These are phyloP conservation scores for Vitis amurensis DNA, from an alignment of 164 flowering plant species.

Conservation along the genomic window DNA sequence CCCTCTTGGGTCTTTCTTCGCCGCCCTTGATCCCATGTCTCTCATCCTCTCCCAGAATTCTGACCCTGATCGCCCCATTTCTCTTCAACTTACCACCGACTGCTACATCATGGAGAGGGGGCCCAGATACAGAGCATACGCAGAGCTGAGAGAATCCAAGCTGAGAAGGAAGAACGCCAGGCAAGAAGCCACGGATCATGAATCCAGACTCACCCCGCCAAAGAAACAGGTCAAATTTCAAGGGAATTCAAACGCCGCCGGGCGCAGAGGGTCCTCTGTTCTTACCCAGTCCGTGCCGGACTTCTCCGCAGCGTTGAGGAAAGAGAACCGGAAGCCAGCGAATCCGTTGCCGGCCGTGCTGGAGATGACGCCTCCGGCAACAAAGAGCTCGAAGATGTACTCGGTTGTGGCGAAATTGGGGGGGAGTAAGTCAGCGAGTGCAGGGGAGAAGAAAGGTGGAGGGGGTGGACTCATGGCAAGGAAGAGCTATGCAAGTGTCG, in stretches of 20 bases:
- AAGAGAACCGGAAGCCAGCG: constrained; percentile 70
- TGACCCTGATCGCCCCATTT: constrained; percentile 9
- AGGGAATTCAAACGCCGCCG: not conserved
- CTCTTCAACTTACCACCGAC: constrained; percentile 27
- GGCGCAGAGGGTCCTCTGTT: constrained; percentile 27
- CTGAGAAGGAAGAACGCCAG: constrained; percentile 31
- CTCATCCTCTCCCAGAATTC: constrained; percentile 41
- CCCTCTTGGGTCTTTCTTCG: constrained; percentile 25
- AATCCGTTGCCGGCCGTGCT: constrained; percentile 8
- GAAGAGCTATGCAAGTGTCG: constrained; percentile 4
- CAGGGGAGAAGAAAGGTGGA: constrained; percentile 38
- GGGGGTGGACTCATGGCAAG: not conserved
- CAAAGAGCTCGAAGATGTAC: constrained; percentile 13
- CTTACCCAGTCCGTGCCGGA: constrained; percentile 82
- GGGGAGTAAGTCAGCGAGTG: constrained; percentile 67
- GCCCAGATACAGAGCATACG: constrained; percentile 60
- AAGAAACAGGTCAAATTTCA: constrained; percentile 59
- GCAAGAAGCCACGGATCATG: constrained; percentile 2
- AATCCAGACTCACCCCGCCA: constrained; percentile 31
- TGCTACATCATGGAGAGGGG: constrained; percentile 42
- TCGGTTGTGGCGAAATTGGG: constrained; percentile 30
- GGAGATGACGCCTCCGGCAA: constrained; percentile 57
- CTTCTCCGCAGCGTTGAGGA: constrained; percentile 58
- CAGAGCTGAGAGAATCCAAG: constrained; percentile 56
- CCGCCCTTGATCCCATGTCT: constrained; percentile 42